These are phyloP conservation scores for Hemileccinum rubropunctum DNA, from an alignment of 768 basidiomycete genomes.

Conservation along the genomic window DNA sequence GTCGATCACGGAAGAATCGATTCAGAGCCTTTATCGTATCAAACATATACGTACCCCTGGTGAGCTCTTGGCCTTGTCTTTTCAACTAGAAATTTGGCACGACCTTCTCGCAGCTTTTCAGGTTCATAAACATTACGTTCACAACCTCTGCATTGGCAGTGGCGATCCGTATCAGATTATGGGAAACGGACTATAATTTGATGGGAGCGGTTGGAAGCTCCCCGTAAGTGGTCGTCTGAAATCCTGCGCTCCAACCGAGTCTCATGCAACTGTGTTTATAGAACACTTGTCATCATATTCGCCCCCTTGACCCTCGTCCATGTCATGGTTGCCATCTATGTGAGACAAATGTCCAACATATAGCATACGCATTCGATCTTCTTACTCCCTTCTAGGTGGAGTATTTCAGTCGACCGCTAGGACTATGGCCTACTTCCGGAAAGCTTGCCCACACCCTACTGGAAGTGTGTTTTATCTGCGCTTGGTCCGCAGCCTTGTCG, in stretches of 20 bases:
- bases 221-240: constrained; percentile 48
- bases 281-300: constrained; percentile 83
- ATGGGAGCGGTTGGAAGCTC: constrained; percentile 82
- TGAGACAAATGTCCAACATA: constrained; percentile 40
- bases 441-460: constrained; percentile 85
- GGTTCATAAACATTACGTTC: constrained; percentile 80
- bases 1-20: constrained; percentile 42
- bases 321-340: constrained; percentile 84
- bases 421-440: constrained; percentile 86
- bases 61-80: constrained; percentile 32
- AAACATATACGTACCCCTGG: constrained; percentile 78
- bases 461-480: constrained; percentile 88
- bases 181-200: constrained; percentile 48
- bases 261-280: constrained; percentile 25
- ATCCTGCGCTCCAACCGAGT: neutral
- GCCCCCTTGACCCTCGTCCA: constrained; percentile 79
- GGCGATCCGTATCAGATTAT: constrained; percentile 67
- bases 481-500: constrained; percentile 89
- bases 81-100: constrained; percentile 4
- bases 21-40: constrained; percentile 66
- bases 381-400: constrained; percentile 57
- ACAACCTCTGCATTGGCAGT: constrained; percentile 76
- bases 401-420: constrained; percentile 89
- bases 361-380: constrained; percentile 7
- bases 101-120: constrained; percentile 59